Base-by-base conservation (phyloP, 768 basidiomycete species). In the Suillus bovinus region DNA sequence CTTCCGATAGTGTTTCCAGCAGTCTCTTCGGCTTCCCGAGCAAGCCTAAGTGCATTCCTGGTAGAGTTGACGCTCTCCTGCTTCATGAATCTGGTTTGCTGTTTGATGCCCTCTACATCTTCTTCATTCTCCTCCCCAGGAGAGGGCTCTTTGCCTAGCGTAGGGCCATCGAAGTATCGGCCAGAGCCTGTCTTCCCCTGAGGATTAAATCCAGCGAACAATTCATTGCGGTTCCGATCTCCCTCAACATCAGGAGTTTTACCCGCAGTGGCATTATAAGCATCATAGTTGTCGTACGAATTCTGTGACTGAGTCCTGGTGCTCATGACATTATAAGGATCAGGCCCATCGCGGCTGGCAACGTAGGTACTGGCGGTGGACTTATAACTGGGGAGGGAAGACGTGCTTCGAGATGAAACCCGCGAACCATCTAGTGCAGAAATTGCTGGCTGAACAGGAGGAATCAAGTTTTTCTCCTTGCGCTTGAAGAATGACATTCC, bases 1-100 rank as follows among this genome's bases (percentile, higher is more conserved):
- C 86, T 91, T 61, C 74, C 78, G 22, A 99, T 71, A 5, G 96
- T 99, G 62, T 87, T 88, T 50, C 91, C 80, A 38, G 92, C 96
- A 13, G 94, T 96, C 75, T 99, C 96, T 75, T 98, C 96, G 0
- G 96, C 94, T 75, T 99, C 95, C n/a, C 89, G 82, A 42, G 96
- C 96, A 72, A 98, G 82, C 47, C 94, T 84, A 58, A 99, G 81
- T 14, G 96, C 96, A 76, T 99, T 98, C 68, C 96, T 81, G 1
- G 94, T 91, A 17, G 91, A 90, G 60, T 86, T 88, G 53, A 96
- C 88, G 71, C 88, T 90, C 69, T 98, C 96, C 76, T 98, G 94
- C 78, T 99, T 99, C 64, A 90, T 73, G 70, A 85, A 91, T 61
- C 88, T 84, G 63, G 92, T 94, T 76, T 95, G 89, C 69, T 93